These are phyloP conservation scores for Sicyos edulis DNA, from an alignment of 306 rosid species.

Conservation along the genomic window DNA sequence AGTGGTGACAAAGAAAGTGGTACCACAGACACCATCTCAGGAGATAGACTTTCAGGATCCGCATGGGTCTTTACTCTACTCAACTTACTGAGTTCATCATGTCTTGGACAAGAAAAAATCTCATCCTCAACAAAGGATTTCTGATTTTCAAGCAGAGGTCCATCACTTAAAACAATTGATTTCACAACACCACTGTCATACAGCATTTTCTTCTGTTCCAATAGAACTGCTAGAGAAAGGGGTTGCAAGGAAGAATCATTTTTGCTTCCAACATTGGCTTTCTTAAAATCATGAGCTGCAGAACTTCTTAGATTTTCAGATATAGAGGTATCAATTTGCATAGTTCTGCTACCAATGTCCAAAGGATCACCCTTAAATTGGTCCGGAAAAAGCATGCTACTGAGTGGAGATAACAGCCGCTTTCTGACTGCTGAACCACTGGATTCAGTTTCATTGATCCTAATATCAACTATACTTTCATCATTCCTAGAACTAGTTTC, in stretches of 20 bases:
- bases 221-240: conserved; percentile 46
- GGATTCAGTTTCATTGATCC: conserved; percentile 36
- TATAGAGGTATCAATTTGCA: conserved; percentile 25
- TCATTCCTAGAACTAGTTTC: conserved; percentile 41
- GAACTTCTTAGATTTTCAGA: conserved; percentile 31
- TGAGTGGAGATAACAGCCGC: conserved; percentile 75
- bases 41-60: conserved; percentile 35
- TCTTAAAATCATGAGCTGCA: conserved; percentile 60
- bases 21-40: conserved; percentile 35
- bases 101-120: conserved; percentile 32
- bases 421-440: conserved; percentile 68
- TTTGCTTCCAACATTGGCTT: conserved; percentile 74
- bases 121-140: conserved; percentile 29
- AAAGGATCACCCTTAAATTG: conserved; percentile 60
- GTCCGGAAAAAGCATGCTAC: conserved; percentile 62
- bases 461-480: conserved; percentile 27
- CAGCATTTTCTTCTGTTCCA: conserved; percentile 35
- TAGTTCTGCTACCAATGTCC: conserved; percentile 53
- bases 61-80: conserved; percentile 33
- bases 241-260: conserved; percentile 34
- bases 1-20: conserved; percentile 82
- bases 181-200: conserved; percentile 24
- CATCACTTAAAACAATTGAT: conserved; percentile 38
- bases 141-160: conserved; percentile 46
- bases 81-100: conserved; percentile 35